phyloP scores from a whole-genome alignment of 768 basidiomycete species.

The Phlebiopsis flavidoalba region DNA sequence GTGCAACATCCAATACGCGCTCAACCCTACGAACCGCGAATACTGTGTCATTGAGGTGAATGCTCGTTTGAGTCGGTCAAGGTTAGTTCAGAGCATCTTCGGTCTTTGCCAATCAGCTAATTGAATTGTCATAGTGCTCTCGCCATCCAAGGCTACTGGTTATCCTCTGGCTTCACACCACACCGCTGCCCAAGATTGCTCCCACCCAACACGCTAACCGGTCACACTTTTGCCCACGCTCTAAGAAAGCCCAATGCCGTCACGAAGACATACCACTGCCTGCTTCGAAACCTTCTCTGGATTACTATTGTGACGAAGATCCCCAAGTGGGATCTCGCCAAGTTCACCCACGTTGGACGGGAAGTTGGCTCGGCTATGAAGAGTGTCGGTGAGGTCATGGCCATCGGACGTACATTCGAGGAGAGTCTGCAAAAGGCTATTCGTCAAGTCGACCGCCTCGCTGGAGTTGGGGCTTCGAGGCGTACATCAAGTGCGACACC shows the following conservation, averaged over 20 bases:
- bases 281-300: constrained; percentile 37
- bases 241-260: constrained; percentile 98
- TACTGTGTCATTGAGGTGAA: constrained; percentile 99
- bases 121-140: constrained; percentile 56
- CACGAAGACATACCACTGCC: constrained; percentile 64
- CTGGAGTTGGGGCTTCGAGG: constrained; percentile 96
- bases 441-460: constrained; percentile 94
- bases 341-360: constrained; percentile 94
- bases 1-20: constrained; percentile 97
- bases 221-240: constrained; percentile 96
- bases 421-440: constrained; percentile 98
- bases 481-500: constrained; percentile 55
- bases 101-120: no score
- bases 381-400: constrained; percentile 99
- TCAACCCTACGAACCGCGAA: constrained; percentile 88
- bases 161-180: constrained; percentile 99
- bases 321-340: constrained; percentile 98
- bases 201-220: no score
- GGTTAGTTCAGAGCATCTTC: constrained; percentile 29
- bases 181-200: constrained; percentile 97
- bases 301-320: constrained; percentile 99
- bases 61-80: constrained; percentile 88
- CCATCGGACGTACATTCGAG: constrained; percentile 98
- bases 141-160: constrained; percentile 97
- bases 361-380: constrained; percentile 98